Base-by-base conservation (phyloP, 192 early-diverging fungal genomes). In the Entomortierella parvispora region DNA sequence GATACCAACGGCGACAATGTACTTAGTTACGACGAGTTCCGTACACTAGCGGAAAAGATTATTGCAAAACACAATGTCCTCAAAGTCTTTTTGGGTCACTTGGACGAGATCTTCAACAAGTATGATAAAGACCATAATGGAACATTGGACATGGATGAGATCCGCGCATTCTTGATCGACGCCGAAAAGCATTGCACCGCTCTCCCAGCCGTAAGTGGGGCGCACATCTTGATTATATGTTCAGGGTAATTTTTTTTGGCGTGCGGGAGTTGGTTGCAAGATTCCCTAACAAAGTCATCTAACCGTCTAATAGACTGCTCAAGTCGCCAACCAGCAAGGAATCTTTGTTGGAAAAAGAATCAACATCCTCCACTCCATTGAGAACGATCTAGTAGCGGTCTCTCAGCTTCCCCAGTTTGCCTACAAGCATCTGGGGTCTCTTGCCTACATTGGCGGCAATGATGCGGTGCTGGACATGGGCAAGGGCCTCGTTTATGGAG, bases 391-490 rank as follows among this genome's bases (percentile, higher is more conserved):
- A 4, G 80, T 75, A 20, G 45, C 49, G 18, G 76, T 80, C n/a
- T 66, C 77, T 7, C 68, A 82, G 26, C 37, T 76, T 2, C 65
- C 69, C 17, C 87, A 88, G 9, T 93, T 93, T 65, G 49, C 58
- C 9, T 93, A 93, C 58, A 83, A 59, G 14, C 90, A 91, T 61
- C 79, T 87, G 23, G 91, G 91, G 17, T 83, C 88, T 12, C 68
- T 92, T 49, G 89, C 91, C 3, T 93, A 93, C 59, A 82, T 93
- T 65, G 88, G 88, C 32, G 86, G 90, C 28, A 85, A 81, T 33
- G 83, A 81, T 26, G 86, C 87, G 14, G 86, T 86, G 0, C 71
- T 82, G 18, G 86, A 88, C 31, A 69, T 86, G 70, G 81, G 79
- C 48, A 65, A 55, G 40, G 86, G 86, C 23, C 56, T 58, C 54